These are phyloP conservation scores for Lithospermum erythrorhizon DNA, from an alignment of 257 asterid genomes.

Conservation along the genomic window DNA sequence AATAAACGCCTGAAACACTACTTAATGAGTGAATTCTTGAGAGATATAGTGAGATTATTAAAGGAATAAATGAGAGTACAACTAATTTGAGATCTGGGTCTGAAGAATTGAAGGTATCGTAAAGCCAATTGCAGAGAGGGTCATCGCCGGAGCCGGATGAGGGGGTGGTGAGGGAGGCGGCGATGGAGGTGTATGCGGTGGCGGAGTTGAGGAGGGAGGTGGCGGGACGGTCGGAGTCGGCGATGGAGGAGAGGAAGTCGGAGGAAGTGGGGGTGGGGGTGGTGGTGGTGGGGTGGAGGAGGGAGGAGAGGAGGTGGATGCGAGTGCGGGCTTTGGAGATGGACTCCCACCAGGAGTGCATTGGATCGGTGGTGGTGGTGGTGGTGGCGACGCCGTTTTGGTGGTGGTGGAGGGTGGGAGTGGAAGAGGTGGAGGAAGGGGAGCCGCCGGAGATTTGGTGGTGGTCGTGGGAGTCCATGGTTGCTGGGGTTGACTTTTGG, in stretches of 20 bases:
- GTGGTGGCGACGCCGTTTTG: too few species aligned
- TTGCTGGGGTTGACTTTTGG: too few species aligned
- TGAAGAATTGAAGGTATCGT: constrained; percentile 73
- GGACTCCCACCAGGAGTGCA: constrained; percentile 97
- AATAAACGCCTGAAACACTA: too few species aligned
- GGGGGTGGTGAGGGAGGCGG: constrained; percentile 41
- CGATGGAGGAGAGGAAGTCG: constrained; percentile 42
- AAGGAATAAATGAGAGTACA: constrained; percentile 68
- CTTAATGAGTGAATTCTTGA: constrained; percentile 42
- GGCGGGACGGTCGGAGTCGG: constrained; percentile 91
- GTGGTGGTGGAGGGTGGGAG: too few species aligned
- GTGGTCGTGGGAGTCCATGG: too few species aligned
- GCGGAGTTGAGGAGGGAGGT: constrained; percentile 78
- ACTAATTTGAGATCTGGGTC: constrained; percentile 78
- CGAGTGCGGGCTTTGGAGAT: constrained; percentile 89
- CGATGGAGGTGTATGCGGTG: constrained; percentile 49
- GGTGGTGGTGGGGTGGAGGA: constrained; percentile 1
- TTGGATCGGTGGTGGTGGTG: constrained; percentile 34
- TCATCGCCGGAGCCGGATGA: constrained; percentile 69
- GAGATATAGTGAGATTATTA: constrained; percentile 50
- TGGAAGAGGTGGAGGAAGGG: too few species aligned
- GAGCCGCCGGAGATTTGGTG: too few species aligned
- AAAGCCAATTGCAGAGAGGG: constrained; percentile 85
- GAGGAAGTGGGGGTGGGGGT: too few species aligned
- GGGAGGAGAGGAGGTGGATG: constrained; percentile 61